Percentiles rank a stretch among this genome's conserved stretches.
Evolutionary conservation across 352 stramenopile species (phyloP).

Genomic region (Phytophthora agathidicida): DNA sequence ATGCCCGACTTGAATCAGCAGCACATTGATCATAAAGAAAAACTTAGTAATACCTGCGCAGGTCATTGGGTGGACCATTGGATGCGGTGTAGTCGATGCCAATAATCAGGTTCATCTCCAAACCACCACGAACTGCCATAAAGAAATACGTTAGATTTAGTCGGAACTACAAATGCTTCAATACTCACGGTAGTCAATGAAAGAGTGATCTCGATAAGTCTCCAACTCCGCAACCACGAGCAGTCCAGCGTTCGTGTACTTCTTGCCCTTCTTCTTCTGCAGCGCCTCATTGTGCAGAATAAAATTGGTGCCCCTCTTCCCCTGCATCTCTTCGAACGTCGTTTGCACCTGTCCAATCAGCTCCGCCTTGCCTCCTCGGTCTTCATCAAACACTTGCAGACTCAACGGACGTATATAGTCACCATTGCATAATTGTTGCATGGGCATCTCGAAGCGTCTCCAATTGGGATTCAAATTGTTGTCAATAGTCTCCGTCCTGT

Average conservation of each 20-base stretch:
- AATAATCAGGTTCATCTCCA: conserved; percentile 89
- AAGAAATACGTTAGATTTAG: conserved; percentile 14
- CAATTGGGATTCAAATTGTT: conserved; percentile 81
- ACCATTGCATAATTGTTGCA: conserved; percentile 83
- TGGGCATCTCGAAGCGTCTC: conserved; percentile 52
- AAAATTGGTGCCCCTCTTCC: conserved; percentile 54
- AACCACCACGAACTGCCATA: conserved; percentile 62
- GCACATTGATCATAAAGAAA: not conserved
- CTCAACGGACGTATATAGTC: conserved; percentile 68
- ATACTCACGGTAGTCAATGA: conserved; percentile 69
- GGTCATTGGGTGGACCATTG: conserved; percentile 58
- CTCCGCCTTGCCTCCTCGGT: conserved; percentile 64
- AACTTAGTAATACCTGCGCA: conserved; percentile 35
- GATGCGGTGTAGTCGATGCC: conserved; percentile 82
- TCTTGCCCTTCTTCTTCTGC: conserved; percentile 70
- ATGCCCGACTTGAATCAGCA: not conserved
- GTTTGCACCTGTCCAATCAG: conserved; percentile 75
- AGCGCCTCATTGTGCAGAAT: conserved; percentile 63
- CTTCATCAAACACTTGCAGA: conserved; percentile 86
- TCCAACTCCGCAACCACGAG: conserved; percentile 45
- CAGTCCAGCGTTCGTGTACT: conserved; percentile 70
- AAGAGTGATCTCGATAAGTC: conserved; percentile 54
- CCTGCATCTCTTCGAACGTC: conserved; percentile 64
- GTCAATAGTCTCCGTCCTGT: conserved; percentile 72
- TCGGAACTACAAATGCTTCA: too few species aligned